Evolutionary conservation across 2,329 filamentous ascomycete species (phyloP).

Genomic region (Sporothrix mexicana): DNA sequence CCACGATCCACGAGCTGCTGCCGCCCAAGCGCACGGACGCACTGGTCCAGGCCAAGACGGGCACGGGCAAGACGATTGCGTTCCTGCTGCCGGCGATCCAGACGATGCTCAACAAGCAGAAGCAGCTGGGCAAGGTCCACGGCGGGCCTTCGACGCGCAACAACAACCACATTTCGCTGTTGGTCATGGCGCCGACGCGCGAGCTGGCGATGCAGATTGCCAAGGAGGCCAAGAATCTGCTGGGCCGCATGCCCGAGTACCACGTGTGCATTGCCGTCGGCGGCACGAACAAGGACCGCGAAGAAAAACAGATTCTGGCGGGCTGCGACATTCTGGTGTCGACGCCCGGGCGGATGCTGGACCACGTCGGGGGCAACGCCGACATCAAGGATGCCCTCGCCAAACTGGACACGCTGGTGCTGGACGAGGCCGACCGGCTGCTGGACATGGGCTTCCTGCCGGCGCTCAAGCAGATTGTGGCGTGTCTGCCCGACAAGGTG

Average conservation of each 20-base stretch:
- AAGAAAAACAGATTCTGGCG: conserved; percentile 71
- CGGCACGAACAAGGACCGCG: conserved; percentile 74
- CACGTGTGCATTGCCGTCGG: conserved; percentile 81
- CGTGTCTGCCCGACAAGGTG: conserved; percentile 67
- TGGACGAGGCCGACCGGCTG: conserved; percentile 82
- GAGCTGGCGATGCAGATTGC: conserved; percentile 74
- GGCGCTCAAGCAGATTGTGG: conserved; percentile 76
- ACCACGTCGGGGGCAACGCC: conserved; percentile 77
- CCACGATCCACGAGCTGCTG: conserved; percentile 56
- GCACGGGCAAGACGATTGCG: conserved; percentile 84
- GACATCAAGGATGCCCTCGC: conserved; percentile 70
- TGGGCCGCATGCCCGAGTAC: conserved; percentile 75
- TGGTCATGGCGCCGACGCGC: conserved; percentile 74
- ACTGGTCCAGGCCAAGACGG: conserved; percentile 83
- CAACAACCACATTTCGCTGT: conserved; percentile 57
- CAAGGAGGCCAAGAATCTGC: conserved; percentile 71
- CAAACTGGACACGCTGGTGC: conserved; percentile 75
- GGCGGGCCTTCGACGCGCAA: conserved; percentile 35
- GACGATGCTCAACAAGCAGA: conserved; percentile 63
- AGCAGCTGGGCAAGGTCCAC: conserved; percentile 39
- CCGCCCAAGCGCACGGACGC: conserved; percentile 55
- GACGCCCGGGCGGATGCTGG: conserved; percentile 78
- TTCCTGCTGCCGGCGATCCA: conserved; percentile 86
- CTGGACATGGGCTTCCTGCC: conserved; percentile 86
- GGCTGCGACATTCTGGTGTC: conserved; percentile 82